These are phyloP conservation scores for Penicillium coffeae DNA, from an alignment of 495 filamentous ascomycete genomes.

Conservation along the genomic window DNA sequence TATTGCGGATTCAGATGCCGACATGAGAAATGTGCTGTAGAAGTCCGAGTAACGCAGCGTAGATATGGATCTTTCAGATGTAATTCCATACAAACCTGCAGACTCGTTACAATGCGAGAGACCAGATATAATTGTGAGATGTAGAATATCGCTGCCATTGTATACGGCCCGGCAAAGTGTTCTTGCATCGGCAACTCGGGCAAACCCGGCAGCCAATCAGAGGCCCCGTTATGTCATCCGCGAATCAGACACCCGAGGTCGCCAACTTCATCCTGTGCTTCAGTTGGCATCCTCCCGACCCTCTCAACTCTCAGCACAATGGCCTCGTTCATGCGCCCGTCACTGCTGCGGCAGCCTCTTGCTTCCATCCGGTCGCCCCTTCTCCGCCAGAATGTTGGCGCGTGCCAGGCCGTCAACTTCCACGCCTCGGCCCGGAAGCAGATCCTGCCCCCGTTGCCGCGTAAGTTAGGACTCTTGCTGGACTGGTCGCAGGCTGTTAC, in stretches of 20 bases:
- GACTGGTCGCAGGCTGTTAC: not conserved
- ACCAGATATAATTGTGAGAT: no score
- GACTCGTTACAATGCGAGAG: no score
- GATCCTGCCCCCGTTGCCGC: conserved; percentile 66
- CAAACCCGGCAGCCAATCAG: conserved; percentile 41
- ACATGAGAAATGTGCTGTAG: no score
- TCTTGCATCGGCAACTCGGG: conserved; percentile 39
- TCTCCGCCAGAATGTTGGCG: conserved; percentile 36
- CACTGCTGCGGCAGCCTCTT: conserved; percentile 37
- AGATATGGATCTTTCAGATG: no score
- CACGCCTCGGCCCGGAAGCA: conserved; percentile 63
- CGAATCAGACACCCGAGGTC: conserved; percentile 44
- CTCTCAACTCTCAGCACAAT: conserved; percentile 30
- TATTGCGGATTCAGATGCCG: conserved; percentile 2
- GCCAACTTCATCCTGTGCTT: conserved; percentile 34
- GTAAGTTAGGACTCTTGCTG: conserved; percentile 43
- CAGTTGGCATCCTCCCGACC: conserved; percentile 16
- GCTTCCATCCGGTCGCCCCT: conserved; percentile 37
- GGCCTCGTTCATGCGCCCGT: conserved; percentile 43
- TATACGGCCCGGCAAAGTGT: conserved; percentile 16
- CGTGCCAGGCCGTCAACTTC: conserved; percentile 60
- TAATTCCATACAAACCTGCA: no score
- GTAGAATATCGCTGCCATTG: no score
- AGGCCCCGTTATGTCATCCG: conserved; percentile 39
- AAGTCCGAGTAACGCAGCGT: no score